These are phyloP conservation scores for Bipolaris bicolor DNA, from an alignment of 2,329 filamentous ascomycete species.

Conservation along the genomic window DNA sequence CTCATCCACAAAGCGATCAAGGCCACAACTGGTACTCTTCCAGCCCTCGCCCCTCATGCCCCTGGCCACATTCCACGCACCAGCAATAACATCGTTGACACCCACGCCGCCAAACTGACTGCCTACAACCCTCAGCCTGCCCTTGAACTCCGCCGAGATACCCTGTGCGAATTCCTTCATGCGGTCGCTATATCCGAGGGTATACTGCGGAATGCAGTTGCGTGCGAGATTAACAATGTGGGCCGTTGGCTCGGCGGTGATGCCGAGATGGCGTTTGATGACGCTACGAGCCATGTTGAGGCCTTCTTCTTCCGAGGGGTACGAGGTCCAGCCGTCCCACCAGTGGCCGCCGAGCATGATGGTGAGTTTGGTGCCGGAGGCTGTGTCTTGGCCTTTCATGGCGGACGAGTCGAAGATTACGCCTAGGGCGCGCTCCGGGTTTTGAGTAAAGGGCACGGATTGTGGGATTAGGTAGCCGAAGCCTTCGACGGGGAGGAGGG, in stretches of 20 bases:
- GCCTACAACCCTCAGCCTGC: constrained; percentile 67
- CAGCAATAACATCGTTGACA: constrained; percentile 60
- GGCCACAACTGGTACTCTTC: constrained; percentile 34
- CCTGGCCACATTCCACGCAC: constrained; percentile 61
- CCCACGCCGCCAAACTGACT: constrained; percentile 57
- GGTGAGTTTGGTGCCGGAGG: constrained; percentile 79
- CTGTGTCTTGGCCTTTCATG: constrained; percentile 62
- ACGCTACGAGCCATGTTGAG: constrained; percentile 72
- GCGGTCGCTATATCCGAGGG: constrained; percentile 73
- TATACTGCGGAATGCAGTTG: constrained; percentile 90
- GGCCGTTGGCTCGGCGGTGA: constrained; percentile 67
- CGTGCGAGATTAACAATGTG: constrained; percentile 65
- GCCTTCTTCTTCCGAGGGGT: constrained; percentile 70
- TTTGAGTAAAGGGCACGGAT: constrained; percentile 70
- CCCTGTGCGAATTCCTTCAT: constrained; percentile 62
- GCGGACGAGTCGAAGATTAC: constrained; percentile 88
- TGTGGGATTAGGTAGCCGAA: constrained; percentile 93
- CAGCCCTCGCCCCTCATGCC: constrained; percentile 41
- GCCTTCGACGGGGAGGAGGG: constrained; percentile 70
- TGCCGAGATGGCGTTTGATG: constrained; percentile 75
- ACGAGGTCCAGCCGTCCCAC: constrained; percentile 71
- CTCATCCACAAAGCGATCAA: constrained; percentile 29
- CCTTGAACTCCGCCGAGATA: constrained; percentile 64
- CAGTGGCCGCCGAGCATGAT: constrained; percentile 95
- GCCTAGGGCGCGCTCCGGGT: constrained; percentile 83